Evolutionary conservation across 345 rosid species (phyloP), one percentile per base, ranked within the genome.

Genomic region (Eucalyptus sideroxylon): DNA sequence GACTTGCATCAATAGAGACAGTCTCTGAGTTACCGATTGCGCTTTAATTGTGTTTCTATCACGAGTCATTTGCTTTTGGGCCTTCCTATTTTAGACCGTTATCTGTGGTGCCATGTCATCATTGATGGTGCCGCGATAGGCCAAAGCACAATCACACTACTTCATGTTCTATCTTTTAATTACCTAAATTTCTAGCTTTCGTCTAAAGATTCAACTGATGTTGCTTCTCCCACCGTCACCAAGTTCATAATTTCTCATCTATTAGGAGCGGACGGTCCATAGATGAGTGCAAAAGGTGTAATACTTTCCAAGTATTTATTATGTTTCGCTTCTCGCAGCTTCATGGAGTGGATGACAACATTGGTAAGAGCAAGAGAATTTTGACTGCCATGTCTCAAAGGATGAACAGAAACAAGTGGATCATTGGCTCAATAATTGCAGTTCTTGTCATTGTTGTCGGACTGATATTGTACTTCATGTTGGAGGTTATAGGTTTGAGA

Each of bases 381-480:
- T 90, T 98, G 95, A 93, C 95, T 51, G 87, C 88, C 89, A 96
- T 97, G 92, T 89, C 99, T 12, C 94, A 96, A 93, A 96, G 99
- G 92, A 95, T 97, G 97, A 94, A 89, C 94, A 93, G 91, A 92
- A 98, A 97, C 98, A 98, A 97, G 89, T 98, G 98, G 97, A 96
- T 94, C 65, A 91, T 96, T 27, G 95, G 98, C 87, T 88, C 89
- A 77, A 90, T 97, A 51, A 62, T 96, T 17, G 92, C 89, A 1
- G 96, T 95, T 86, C 96, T 97, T 87, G 87, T 94, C 23, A 72
- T 94, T 45, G 96, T 93, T 23, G 93, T 97, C 89, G 59, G 88
- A 87, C 34, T 95, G 89, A 89, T 97, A 89, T 89, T 97, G 92
- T 95, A 95, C 95, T 96, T 50, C 51, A 50, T 50, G 51, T 15